Base-by-base conservation (phyloP, 805 yeast genomes). In the Teunomyces lycoperdinae region DNA sequence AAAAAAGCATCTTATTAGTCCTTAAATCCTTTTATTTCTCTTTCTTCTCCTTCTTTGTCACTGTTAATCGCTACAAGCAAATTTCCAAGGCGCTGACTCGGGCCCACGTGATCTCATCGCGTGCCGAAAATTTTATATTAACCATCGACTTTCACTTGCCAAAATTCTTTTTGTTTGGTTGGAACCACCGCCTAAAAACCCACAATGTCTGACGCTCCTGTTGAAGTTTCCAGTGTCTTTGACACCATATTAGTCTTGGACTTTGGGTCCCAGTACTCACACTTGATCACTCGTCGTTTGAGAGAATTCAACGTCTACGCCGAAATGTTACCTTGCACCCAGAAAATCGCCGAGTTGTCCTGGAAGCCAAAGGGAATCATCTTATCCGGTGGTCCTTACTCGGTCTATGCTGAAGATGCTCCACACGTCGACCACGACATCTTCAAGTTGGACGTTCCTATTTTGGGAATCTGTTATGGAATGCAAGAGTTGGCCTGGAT, bases 401-500 rank as follows among this genome's bases (percentile, higher is more conserved):
- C 98, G 9, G 99, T 94, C 44, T 94, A 92, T 66, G 97, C 87
- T 50, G 85, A 82, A 49, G 98, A 85, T 60, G 90, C 97, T 52
- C 99, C 99, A 39, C 99, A 94, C 70, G 99, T 92, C 49, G 99
- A 94, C 74, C 94, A 84, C 57, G 97, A 81, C 47, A 83, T 94
- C 51, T 94, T 94, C 76, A 81, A 92, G 59, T 81, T 94, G 60
- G 80, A 81, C 51, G 99, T 94, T 32, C 99, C 99, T 55, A 87
- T 94, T 62, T 77, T 94, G 57, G 99, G 99, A 64, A 94, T 94
- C 68, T 94, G 99, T 76, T 94, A 94, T 74, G 99, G 99, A 71
- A 87, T 94, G 92, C 99, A 94, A 78, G 99, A 94, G 75, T 76
- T 94, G 58, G 99, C 99, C 46, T 92, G 98, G 98, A 85, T 90